A percentile compares a stretch with the other conserved stretches of the same genome.
Evolutionary conservation across 345 rosid species (phyloP).

Genomic region (Jatropha curcas): DNA sequence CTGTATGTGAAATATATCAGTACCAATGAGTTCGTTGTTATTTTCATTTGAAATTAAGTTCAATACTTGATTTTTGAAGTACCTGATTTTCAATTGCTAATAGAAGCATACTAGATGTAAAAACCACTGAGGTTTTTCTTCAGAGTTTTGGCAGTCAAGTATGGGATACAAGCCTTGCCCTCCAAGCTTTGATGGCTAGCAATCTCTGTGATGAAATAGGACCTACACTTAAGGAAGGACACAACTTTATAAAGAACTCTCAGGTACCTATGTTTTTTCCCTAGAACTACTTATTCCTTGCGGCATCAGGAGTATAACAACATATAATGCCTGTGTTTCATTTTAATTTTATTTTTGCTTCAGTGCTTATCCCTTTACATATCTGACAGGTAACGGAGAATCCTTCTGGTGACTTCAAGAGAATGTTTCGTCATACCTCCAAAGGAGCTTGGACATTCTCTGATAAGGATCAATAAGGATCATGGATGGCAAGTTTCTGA

Average conservation of each 20-base stretch:
- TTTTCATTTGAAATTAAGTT: no score
- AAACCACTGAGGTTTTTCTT: no score
- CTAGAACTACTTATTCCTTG: neutral
- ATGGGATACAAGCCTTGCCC: slow-evolving; percentile 23
- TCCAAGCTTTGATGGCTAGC: slow-evolving; percentile 24
- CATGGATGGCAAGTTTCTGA: slow-evolving; percentile 32
- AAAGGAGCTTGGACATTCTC: slow-evolving; percentile 27
- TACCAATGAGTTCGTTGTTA: no score
- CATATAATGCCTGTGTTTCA: no score
- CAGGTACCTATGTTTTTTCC: slow-evolving; percentile 7
- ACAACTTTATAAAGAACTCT: slow-evolving; percentile 19
- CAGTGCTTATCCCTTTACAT: neutral
- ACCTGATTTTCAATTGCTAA: neutral
- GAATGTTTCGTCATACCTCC: slow-evolving; percentile 16
- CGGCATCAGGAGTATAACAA: neutral
- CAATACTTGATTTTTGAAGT: neutral
- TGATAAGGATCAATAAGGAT: slow-evolving; percentile 25
- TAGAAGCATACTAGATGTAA: no score
- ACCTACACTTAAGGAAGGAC: slow-evolving; percentile 15
- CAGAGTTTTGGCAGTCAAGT: slow-evolving; percentile 26
- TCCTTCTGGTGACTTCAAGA: slow-evolving; percentile 20
- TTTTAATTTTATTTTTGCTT: no score
- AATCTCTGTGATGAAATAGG: slow-evolving; percentile 9
- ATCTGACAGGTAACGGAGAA: slow-evolving; percentile 9
- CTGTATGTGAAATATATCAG: no score